Base-by-base conservation (phyloP, 1,139 yeast genomes). In the Meyerozyma elateridarum region DNA sequence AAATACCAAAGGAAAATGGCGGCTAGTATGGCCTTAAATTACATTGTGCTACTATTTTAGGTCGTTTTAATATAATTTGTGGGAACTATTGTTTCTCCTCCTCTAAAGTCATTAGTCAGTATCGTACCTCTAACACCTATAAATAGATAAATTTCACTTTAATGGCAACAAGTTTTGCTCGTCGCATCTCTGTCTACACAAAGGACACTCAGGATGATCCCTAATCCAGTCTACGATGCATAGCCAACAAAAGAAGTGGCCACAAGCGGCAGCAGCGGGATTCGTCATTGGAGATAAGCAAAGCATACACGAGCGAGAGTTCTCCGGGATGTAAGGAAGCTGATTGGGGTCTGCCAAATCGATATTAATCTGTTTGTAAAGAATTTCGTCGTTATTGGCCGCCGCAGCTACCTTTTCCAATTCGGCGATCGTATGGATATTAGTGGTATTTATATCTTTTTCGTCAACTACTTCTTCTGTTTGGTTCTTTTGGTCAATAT, bases 201-300 rank as follows among this genome's bases (percentile, higher is more conserved):
- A 63, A 0, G 98, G 97, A 52, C 98, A 91, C 49, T 88, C 96
- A 0, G 89, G 81, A 45, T 76, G 75, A 36, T 88, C 95, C 40
- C 87, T 65, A 35, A 88, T 76, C 97, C 97, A 91, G 45, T 85
- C 95, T 5, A 79, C 71, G 6, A 87, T 78, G 52, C 98, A 91
- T 5, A 68, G 70, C 97, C 97, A 91, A 57, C 98, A 91, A 54
- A 85, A 89, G 12, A 85, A 40, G 54, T 91, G 98, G 0, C 98
- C 98, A 58, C 98, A 91, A 7, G 80, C 74, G 0, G 95, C 88
- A 36, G 88, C 77, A 1, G 95, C 68, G 1, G 98, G 97, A 40
- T 84, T 76, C 2, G 64, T 67, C 94, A 91, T 85, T 12, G 73
- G 66, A 5, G 85, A 79, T 21, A 89, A 65, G 52, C 98, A 91